Conservation (phyloP, 2,329 filamentous ascomycete species). For the Ophiostoma himal-ulmi region DNA sequence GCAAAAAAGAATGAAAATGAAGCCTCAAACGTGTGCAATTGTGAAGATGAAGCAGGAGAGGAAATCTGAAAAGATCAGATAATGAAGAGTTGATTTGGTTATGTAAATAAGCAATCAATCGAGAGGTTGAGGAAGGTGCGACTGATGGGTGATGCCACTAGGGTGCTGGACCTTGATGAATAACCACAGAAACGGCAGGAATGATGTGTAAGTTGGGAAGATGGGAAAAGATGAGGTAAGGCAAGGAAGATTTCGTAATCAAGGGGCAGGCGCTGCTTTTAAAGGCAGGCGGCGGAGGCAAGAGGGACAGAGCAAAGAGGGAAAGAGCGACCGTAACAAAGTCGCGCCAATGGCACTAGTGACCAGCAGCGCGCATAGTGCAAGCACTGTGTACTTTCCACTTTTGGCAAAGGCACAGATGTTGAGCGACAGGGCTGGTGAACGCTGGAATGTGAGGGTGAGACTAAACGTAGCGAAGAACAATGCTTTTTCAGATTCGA, state of each 20-base stretch:
- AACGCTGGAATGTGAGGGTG: constrained; percentile 5
- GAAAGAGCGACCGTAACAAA: constrained; percentile 1
- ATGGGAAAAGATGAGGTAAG: constrained; percentile 27
- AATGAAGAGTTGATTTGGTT: not conserved
- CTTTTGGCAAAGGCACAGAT: constrained; percentile 7
- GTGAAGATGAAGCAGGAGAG: not conserved
- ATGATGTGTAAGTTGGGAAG: constrained; percentile 22
- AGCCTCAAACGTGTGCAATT: not conserved
- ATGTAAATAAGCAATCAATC: not conserved
- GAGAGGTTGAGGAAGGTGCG: constrained; percentile 7
- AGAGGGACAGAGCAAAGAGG: not conserved
- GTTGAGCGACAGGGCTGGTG: not conserved
- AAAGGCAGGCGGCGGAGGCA: constrained; percentile 20
- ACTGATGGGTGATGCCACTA: constrained; percentile 5
- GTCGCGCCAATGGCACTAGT: constrained; percentile 19
- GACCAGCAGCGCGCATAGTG: constrained; percentile 16
- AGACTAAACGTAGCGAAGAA: not conserved
- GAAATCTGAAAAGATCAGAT: not conserved
- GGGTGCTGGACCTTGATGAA: not conserved
- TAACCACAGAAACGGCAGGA: constrained; percentile 14
- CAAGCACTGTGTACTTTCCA: constrained; percentile 18
- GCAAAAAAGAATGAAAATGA: too few relatives aligned
- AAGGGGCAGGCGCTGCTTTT: constrained; percentile 23
- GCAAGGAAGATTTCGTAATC: constrained; percentile 27
- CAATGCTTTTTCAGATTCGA: not conserved